A percentile compares a stretch with the other conserved stretches of the same genome.
Conservation (phyloP, 2,329 filamentous ascomycete species). For the Metarhizium humberi region DNA sequence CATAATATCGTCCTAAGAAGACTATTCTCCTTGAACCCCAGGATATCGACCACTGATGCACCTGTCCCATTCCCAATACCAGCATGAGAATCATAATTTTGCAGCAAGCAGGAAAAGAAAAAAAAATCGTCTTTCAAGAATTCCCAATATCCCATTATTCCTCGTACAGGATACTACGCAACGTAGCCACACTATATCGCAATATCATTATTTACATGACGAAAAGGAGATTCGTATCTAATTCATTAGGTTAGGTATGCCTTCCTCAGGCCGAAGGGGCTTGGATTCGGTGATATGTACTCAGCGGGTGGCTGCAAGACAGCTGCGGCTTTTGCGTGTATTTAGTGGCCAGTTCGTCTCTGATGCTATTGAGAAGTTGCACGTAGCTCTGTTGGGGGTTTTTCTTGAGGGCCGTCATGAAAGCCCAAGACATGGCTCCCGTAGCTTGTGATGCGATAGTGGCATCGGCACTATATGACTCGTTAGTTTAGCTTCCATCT, state of each 20-base stretch:
- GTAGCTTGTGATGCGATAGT: conserved; percentile 84
- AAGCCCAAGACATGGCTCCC: conserved; percentile 97
- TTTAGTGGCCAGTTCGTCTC: conserved; percentile 78
- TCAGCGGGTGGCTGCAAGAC: conserved; percentile 91
- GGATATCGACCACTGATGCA: conserved; percentile 1
- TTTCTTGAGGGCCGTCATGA: conserved; percentile 86
- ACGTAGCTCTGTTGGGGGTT: conserved; percentile 98
- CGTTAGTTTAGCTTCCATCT: conserved; percentile 4
- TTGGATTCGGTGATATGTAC: conserved; percentile 43
- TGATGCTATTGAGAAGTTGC: conserved; percentile 89
- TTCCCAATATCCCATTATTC: not conserved
- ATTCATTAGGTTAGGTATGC: conserved; percentile 6
- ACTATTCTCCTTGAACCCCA: not conserved
- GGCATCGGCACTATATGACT: conserved; percentile 66
- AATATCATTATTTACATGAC: conserved; percentile 39
- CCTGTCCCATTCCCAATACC: not conserved
- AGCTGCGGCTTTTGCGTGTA: conserved; percentile 95
- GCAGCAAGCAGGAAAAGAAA: not conserved
- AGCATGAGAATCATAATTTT: not conserved
- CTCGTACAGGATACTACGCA: not conserved
- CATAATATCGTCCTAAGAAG: not conserved
- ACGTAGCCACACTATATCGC: not conserved
- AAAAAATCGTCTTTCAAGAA: not conserved
- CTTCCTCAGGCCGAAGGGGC: conserved; percentile 6
- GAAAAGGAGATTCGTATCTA: conserved; percentile 53